These are phyloP conservation scores for Monosporozyma aerobia DNA, from an alignment of 805 yeast genomes.

Conservation along the genomic window DNA sequence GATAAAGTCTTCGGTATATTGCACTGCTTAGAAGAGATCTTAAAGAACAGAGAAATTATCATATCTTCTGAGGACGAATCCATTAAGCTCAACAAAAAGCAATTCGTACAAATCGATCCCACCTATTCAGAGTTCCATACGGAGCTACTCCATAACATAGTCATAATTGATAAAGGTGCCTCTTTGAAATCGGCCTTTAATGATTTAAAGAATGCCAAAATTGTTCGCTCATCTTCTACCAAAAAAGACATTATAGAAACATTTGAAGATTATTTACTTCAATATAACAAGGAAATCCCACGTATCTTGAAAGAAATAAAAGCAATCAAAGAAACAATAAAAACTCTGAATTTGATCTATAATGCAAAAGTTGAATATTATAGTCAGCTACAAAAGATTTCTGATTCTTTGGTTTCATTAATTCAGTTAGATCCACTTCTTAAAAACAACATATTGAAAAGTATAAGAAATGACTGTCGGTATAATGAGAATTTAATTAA, in stretches of 20 bases:
- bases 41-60: conserved; percentile 36
- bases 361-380: conserved; percentile 78
- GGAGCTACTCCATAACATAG: conserved; percentile 20
- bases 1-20: conserved; percentile 55
- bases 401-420: conserved; percentile 65
- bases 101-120: conserved; percentile 13
- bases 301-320: conserved; percentile 20
- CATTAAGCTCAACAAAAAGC: conserved; percentile 11
- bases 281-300: conserved; percentile 15
- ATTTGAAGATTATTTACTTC: conserved; percentile 23
- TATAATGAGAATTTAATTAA: conserved; percentile 15
- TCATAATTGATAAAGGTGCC: conserved; percentile 14
- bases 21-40: conserved; percentile 40
- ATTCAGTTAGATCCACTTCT: conserved; percentile 21
- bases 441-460: conserved; percentile 11
- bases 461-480: conserved; percentile 17
- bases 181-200: conserved; percentile 28
- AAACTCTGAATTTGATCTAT: conserved; percentile 52
- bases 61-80: conserved; percentile 20
- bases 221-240: conserved; percentile 12
- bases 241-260: background rate
- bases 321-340: conserved; percentile 34
- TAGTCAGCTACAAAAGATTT: conserved; percentile 72
- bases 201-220: conserved; percentile 24
- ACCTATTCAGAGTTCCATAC: conserved; percentile 26